Percentiles rank a stretch among this genome's conserved stretches.
Conservation (phyloP, 495 filamentous ascomycete genomes). For the Glarea lozoyensis region DNA sequence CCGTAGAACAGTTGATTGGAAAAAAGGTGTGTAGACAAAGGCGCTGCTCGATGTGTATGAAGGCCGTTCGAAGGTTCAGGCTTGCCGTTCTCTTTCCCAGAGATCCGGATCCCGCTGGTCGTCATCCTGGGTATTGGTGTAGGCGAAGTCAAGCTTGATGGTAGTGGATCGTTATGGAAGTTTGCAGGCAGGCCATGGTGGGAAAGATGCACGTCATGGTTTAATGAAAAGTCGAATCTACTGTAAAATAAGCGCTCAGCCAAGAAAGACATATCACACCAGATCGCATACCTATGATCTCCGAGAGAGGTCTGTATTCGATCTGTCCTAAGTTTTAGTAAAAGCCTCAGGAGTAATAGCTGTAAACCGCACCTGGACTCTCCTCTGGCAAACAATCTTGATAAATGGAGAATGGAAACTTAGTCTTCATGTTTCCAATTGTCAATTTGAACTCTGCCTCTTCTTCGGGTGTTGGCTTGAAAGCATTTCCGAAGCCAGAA, state of each 20-base stretch:
- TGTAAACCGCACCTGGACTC: constrained; percentile 20
- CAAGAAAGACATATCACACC: not conserved
- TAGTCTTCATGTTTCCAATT: constrained; percentile 7
- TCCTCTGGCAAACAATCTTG: constrained; percentile 21
- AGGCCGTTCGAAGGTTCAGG: not conserved
- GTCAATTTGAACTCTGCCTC: constrained; percentile 18
- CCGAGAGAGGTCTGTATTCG: constrained; percentile 22
- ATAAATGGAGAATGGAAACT: constrained; percentile 26
- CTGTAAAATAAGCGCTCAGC: not conserved
- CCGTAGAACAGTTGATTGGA: constrained; percentile 22
- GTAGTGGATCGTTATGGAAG: no score
- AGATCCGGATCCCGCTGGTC: constrained; percentile 5
- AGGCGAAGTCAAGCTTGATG: constrained; percentile 6
- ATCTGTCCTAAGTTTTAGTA: constrained; percentile 7
- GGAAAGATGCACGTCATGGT: constrained; percentile 7
- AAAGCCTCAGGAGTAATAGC: not conserved
- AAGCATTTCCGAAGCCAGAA: constrained; percentile 3
- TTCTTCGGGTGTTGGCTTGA: constrained; percentile 9
- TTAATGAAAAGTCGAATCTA: constrained; percentile 18
- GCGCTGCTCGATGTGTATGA: constrained; percentile 4
- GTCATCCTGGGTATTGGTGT: constrained; percentile 8
- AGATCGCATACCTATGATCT: constrained; percentile 20
- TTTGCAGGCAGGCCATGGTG: no score
- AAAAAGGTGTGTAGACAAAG: constrained; percentile 16
- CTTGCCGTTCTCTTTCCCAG: constrained; percentile 11